Base-by-base conservation (phyloP, 225 moss, liverwort and hornwort genomes). In the Bryoerythrophyllum caledonicum region DNA sequence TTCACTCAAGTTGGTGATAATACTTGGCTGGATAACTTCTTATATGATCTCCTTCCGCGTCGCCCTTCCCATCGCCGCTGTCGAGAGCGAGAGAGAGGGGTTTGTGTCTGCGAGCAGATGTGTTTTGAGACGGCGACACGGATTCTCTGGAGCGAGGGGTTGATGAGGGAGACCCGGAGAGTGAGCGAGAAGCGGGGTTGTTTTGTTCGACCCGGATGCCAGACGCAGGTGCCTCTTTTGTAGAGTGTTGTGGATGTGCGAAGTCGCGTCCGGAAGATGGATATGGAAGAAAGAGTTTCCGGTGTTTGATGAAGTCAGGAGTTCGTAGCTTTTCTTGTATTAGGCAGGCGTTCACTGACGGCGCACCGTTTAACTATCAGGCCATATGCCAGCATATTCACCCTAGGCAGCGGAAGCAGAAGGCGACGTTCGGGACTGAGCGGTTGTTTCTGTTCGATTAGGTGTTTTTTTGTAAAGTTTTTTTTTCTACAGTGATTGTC, bases 341-440 rank as follows among this genome's bases (percentile, higher is more conserved):
- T 56, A 73, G 84, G 12, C 78, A 79, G 53, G 62, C 67, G 7
- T 80, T 61, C 21, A 63, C 46, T 20, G 40, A 74, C 81, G 76
- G 87, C 48, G 81, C 76, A 0, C 84, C 82, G 10, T 71, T 83
- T 32, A 64, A 82, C 63, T 82, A 73, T 51, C 77, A 74, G 64
- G 68, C 38, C 9, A 70, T 80, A 38, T 82, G 78, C 34, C 85
- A 80, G 69, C 73, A 74, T 28, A 85, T 83, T 8, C 85, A 85
- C 70, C 85, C 80, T 63, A 73, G 88, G 9, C 85, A 81, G 78
- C 68, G 88, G 48, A 88, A 83, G 75, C 87, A 84, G 48, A 84
- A 79, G 79, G 56, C 59, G 40, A 11, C 4, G 15, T 68, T 83
- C 2, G 83, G 71, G 40, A 69, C 54, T 4, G 60, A 59, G 76